These are phyloP conservation scores for Kernera saxatilis DNA, from an alignment of 345 rosid species.

Conservation along the genomic window DNA sequence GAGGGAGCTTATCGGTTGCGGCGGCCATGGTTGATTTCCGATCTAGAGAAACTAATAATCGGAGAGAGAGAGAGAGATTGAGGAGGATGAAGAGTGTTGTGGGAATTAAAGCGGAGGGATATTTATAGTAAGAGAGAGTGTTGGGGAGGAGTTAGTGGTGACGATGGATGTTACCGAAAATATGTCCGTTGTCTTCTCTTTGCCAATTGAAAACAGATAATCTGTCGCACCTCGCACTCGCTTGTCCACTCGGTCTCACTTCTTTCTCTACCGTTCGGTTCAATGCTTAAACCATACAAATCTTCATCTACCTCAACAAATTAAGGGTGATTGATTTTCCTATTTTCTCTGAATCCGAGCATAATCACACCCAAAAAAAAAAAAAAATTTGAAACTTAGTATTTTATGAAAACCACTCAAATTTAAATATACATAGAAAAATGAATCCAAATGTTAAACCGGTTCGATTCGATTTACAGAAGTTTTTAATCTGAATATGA, in stretches of 20 bases:
- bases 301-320: too few relatives aligned
- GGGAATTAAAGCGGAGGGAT: constrained; percentile 2
- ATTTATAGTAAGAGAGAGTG: constrained; percentile 7
- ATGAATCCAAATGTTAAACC: too few relatives aligned
- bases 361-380: too few relatives aligned
- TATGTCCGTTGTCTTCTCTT: constrained; percentile 28
- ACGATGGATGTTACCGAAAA: not conserved
- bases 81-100: constrained; percentile 4
- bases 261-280: constrained; percentile 4
- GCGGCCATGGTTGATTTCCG: constrained; percentile 41
- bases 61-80: not conserved
- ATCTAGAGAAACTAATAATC: not conserved
- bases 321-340: too few relatives aligned
- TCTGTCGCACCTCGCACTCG: not conserved
- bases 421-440: too few relatives aligned
- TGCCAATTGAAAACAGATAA: not conserved
- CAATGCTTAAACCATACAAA: not conserved
- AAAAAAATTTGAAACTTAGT: too few relatives aligned
- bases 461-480: too few relatives aligned
- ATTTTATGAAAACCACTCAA: too few relatives aligned
- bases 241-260: not conserved
- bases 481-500: too few relatives aligned
- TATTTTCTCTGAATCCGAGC: too few relatives aligned
- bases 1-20: constrained; percentile 48
- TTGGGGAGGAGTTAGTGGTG: constrained; percentile 10